Conservation (phyloP, 179 eudicot species). For the Heliamphora pulchella region DNA sequence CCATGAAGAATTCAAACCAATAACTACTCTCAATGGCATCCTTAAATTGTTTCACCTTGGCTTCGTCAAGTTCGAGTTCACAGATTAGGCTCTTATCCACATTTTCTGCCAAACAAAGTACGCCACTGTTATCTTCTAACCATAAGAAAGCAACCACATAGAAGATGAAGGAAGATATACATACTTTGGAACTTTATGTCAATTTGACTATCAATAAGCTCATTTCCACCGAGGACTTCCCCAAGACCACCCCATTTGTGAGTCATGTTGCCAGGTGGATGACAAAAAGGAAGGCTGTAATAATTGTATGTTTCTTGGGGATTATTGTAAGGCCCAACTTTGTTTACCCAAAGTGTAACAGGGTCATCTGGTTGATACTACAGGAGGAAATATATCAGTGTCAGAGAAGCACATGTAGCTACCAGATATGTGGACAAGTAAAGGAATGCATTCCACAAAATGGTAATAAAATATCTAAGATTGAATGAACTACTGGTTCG, state of each 20-base stretch:
- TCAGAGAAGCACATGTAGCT: constrained; percentile 13
- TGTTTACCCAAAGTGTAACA: constrained; percentile 88
- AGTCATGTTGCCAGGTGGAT: constrained; percentile 44
- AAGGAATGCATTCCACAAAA: not conserved
- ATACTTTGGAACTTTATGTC: constrained; percentile 59
- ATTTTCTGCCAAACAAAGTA: constrained; percentile 25
- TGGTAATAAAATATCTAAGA: not conserved
- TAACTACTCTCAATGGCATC: constrained; percentile 36
- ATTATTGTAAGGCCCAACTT: constrained; percentile 92
- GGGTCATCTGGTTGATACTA: constrained; percentile 66
- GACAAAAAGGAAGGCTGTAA: constrained; percentile 89
- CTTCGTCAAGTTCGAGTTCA: constrained; percentile 35
- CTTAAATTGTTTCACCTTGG: constrained; percentile 27
- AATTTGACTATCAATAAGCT: constrained; percentile 77
- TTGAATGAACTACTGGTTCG: no score
- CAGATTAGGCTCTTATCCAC: constrained; percentile 31
- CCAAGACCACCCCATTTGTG: constrained; percentile 97
- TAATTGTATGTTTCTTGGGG: constrained; percentile 97
- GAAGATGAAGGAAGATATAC: constrained; percentile 26
- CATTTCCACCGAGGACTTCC: constrained; percentile 87
- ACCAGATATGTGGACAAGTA: not conserved
- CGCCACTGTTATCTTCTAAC: not conserved
- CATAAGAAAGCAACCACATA: not conserved
- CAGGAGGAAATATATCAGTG: constrained; percentile 13
- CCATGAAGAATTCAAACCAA: constrained; percentile 38